Percentiles rank a stretch among this genome's conserved stretches.
Conservation (phyloP, 2,329 filamentous ascomycete species). For the Metarhizium brunneum region DNA sequence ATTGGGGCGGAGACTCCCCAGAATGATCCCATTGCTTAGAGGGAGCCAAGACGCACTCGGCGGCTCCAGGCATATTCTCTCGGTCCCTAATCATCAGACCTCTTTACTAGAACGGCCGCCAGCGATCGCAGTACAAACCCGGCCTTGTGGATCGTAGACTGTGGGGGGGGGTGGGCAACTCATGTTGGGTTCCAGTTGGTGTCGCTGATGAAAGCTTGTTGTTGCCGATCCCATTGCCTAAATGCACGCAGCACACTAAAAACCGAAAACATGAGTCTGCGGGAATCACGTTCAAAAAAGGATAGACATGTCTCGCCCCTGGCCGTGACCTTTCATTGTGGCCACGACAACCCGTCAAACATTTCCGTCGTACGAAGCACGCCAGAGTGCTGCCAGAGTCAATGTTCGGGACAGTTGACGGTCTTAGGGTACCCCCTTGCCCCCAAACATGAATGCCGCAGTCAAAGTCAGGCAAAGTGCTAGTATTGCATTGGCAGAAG, state of each 20-base stretch:
- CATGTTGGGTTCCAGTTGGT: background rate
- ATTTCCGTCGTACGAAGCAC: background rate
- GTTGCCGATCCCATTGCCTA: background rate
- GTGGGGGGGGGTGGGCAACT: background rate
- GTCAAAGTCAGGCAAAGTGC: background rate
- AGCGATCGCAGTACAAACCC: background rate
- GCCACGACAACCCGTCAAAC: background rate
- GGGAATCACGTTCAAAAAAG: background rate
- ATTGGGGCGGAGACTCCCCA: too few species aligned
- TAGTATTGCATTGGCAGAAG: background rate
- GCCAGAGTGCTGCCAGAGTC: background rate
- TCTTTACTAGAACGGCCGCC: background rate
- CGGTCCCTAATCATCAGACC: background rate
- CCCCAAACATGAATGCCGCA: background rate
- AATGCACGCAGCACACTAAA: background rate
- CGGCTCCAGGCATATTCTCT: background rate
- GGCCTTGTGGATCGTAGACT: background rate
- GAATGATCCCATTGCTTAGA: background rate
- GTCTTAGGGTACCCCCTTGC: too few species aligned
- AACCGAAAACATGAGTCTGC: background rate
- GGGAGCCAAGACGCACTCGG: background rate
- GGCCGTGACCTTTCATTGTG: background rate
- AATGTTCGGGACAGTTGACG: too few species aligned
- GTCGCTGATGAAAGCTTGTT: background rate
- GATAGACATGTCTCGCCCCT: background rate